Base-by-base conservation (phyloP, 192 early-diverging fungal genomes). In the Coemansia sp. region DNA sequence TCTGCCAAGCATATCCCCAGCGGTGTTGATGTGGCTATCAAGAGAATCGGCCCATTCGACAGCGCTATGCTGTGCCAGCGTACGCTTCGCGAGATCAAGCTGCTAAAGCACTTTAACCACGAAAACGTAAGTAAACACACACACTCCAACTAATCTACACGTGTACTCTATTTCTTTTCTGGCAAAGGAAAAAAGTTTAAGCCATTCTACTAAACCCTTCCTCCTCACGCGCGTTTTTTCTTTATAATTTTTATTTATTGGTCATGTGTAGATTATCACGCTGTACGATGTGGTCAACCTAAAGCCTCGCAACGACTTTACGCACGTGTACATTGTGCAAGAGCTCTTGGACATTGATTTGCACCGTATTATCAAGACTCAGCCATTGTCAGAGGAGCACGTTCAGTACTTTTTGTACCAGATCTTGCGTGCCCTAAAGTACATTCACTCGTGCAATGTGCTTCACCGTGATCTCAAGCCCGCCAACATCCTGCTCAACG, bases 401-500 rank as follows among this genome's bases (percentile, higher is more conserved):
- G 93, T 86, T 68, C 94, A 96, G 78, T 93, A 91, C 81, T 96
- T 96, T 72, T 75, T 92, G 62, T 96, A 96, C 81, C 95, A 96
- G 75, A 88, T 93, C 18, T 86, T 91, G 62, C 84, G 93, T 41
- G 95, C 92, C 40, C 83, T 96, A 61, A 96, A 96, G 86, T 95
- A 92, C 84, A 93, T 96, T 60, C 95, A 96, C 79, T 92, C 91
- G 62, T 94, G 94, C 34, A 91, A 95, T 67, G 92, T 97, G 59
- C 84, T 99, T 62, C 97, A 99, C 68, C 87, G 97, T 47, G 97
- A 99, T 80, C 74, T 99, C 70, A 99, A 99, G 79, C 97, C 97
- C 15, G 91, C 91, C 75, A 98, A 98, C 82, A 83, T 98, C 63
- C 80, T 98, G n/a, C 91, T 98, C 44, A 98, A 98, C 76, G 92